Evolutionary conservation across 441 rosid species (phyloP).

Genomic region (Erodium chrysanthum): DNA sequence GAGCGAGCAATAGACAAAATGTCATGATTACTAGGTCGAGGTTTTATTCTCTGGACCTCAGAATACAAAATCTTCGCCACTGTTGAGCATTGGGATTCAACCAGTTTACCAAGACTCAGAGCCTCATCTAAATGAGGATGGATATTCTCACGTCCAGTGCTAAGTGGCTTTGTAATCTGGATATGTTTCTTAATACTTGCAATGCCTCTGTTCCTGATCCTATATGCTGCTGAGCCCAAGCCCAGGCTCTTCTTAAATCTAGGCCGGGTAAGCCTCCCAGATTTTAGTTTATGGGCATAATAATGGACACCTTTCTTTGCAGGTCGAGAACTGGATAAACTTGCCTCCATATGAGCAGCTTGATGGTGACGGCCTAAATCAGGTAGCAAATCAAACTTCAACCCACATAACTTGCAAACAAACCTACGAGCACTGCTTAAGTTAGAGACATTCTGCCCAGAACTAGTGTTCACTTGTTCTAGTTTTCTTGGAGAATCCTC

Average conservation of each 20-base stretch:
- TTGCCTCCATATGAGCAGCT: constrained; percentile 86
- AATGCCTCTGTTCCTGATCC: constrained; percentile 61
- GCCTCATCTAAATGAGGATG: constrained; percentile 30
- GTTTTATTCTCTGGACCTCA: constrained; percentile 62
- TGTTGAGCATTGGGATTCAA: constrained; percentile 54
- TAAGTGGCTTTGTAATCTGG: constrained; percentile 50
- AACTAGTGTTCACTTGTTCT: constrained; percentile 29
- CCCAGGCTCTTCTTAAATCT: constrained; percentile 75
- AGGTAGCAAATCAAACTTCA: constrained; percentile 82
- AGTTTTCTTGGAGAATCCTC: constrained; percentile 35
- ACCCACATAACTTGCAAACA: constrained; percentile 79
- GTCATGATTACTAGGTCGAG: constrained; percentile 77
- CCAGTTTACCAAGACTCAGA: constrained; percentile 41
- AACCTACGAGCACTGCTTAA: constrained; percentile 39
- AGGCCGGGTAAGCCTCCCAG: constrained; percentile 88
- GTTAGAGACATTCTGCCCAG: constrained; percentile 35
- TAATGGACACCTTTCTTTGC: constrained; percentile 60
- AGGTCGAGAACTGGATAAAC: constrained; percentile 44
- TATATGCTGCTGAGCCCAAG: constrained; percentile 61
- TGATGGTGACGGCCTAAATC: constrained; percentile 99
- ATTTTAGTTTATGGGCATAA: constrained; percentile 63
- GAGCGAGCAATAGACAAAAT: constrained; percentile 68
- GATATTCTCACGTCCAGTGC: constrained; percentile 23
- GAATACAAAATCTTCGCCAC: constrained; percentile 68
- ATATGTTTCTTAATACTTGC: constrained; percentile 61